Base-by-base conservation (phyloP, 2,329 filamentous ascomycete species). In the Ceratocystis lukuohia region DNA sequence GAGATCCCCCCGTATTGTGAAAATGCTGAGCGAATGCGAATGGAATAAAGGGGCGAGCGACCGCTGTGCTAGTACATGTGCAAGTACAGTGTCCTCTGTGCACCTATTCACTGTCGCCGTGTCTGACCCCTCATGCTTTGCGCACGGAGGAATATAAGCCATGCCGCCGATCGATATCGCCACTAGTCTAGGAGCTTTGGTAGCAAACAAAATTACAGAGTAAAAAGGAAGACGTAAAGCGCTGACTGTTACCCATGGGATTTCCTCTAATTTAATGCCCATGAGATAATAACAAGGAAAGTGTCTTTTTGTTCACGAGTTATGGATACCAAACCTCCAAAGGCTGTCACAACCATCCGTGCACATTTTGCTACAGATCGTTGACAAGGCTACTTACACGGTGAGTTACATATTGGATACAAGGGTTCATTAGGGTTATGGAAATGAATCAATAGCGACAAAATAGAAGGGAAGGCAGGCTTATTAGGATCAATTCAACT, bases 101-200 rank as follows among this genome's bases (percentile, higher is more conserved):
- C 20, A 53, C 48, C 20, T 53, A 28, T 53, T 53, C 48, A 41
- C 48, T 25, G 37, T 41, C 3, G 10, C 37, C 37, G 10, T 41
- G 10, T 3, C 37, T 41, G 10, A 41, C 37, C 37, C 37, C 37
- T 41, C 37, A 2, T 12, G 37, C 10, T 50, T n/a, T 50, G 46
- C 46, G 53, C 53, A 59, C 28, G 53, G 28, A 20, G 37, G 12
- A 41, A 41, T 12, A 41, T 37, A 33, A 59, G 28, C 7, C 53
- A 30, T 59, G 53, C n/a, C 28, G 53, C 53, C 53, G 53, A 59
- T 59, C 53, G 28, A 30, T 10, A 59, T 59, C n/a, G 53, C 53
- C 33, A n/a, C 25, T 37, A 33, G 28, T 30, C 33, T 59, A 17
- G 6, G 53, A 59, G 53, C 53, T 59, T 57, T 59, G 28, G 53